phyloP scores from a whole-genome alignment of 1,284 basidiomycete genomes.

The Ustilago curta region DNA sequence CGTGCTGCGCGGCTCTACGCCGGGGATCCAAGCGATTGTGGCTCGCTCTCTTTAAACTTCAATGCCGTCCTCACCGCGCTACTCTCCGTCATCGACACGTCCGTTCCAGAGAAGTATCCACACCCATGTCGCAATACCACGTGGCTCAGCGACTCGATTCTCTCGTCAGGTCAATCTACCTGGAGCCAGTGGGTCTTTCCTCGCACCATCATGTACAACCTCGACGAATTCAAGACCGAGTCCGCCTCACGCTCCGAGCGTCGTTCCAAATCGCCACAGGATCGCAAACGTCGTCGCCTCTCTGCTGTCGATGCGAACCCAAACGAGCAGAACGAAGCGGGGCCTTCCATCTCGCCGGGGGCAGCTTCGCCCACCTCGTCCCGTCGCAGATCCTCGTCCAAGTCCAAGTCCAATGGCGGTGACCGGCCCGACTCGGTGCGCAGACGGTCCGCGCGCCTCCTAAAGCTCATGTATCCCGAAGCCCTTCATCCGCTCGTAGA shows the following conservation, averaged over 20 bases:
- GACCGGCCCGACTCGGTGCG: slow-evolving; percentile 33
- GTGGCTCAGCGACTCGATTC: slow-evolving; percentile 37
- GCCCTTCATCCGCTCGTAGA: slow-evolving; percentile 35
- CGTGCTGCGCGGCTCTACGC: slow-evolving; percentile 31
- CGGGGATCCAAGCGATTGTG: slow-evolving; percentile 17
- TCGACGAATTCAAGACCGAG: slow-evolving; percentile 31
- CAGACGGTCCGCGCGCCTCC: slow-evolving; percentile 35
- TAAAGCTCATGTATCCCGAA: slow-evolving; percentile 43
- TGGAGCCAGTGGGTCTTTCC: slow-evolving; percentile 49
- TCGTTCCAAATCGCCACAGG: slow-evolving; percentile 13
- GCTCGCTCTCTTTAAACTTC: slow-evolving; percentile 27
- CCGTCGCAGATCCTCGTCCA: slow-evolving; percentile 17
- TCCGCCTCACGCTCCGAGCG: background rate
- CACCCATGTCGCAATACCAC: slow-evolving; percentile 20
- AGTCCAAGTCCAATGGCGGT: slow-evolving; percentile 11
- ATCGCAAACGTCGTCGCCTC: slow-evolving; percentile 34
- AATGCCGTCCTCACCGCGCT: slow-evolving; percentile 40
- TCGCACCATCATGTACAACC: slow-evolving; percentile 26
- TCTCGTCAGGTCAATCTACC: slow-evolving; percentile 27
- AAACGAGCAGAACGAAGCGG: background rate
- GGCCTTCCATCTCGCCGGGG: background rate
- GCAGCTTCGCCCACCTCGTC: slow-evolving; percentile 10
- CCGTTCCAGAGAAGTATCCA: slow-evolving; percentile 10
- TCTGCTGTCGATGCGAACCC: background rate
- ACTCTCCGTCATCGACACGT: slow-evolving; percentile 40